A percentile compares a stretch with the other conserved stretches of the same genome.
These are phyloP conservation scores for Neofusicoccum sp. DNA, from an alignment of 2,329 filamentous ascomycete species.

Conservation along the genomic window DNA sequence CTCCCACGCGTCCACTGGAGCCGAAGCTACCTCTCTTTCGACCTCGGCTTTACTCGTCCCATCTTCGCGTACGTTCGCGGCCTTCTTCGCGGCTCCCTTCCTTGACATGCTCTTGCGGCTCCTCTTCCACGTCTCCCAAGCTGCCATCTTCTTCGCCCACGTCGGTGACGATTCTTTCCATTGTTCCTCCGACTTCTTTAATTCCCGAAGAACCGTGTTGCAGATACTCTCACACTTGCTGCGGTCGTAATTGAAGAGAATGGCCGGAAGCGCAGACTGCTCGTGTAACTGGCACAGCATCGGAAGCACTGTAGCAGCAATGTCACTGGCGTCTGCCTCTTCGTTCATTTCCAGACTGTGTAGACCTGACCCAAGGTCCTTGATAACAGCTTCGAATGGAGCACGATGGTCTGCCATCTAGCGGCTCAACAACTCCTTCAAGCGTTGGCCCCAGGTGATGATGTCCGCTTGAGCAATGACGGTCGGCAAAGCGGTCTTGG, in stretches of 20 bases:
- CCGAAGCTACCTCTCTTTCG: conserved; percentile 53
- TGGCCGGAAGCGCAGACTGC: conserved; percentile 66
- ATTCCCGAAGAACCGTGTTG: conserved; percentile 49
- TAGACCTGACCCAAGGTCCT: conserved; percentile 35
- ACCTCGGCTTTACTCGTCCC: conserved; percentile 57
- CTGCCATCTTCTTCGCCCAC: conserved; percentile 61
- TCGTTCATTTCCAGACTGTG: neutral
- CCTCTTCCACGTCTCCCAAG: conserved; percentile 59
- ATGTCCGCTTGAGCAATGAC: conserved; percentile 65
- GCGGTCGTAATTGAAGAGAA: conserved; percentile 77
- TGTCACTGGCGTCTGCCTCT: conserved; percentile 22
- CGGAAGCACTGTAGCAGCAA: conserved; percentile 52
- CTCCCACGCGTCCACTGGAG: conserved; percentile 57
- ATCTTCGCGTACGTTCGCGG: conserved; percentile 47
- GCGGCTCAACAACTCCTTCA: conserved; percentile 58
- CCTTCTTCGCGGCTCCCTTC: conserved; percentile 42
- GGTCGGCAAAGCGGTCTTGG: conserved; percentile 48
- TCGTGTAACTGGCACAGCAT: conserved; percentile 60
- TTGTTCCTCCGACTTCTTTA: conserved; percentile 54
- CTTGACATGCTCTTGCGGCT: conserved; percentile 27
- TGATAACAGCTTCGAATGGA: conserved; percentile 52
- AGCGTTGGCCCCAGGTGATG: conserved; percentile 59
- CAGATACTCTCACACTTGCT: conserved; percentile 61
- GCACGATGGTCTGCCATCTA: conserved; percentile 61
- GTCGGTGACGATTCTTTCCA: conserved; percentile 58